Evolutionary conservation across 371 early-diverging fungal genomes (phyloP).

Genomic region (Lichtheimia corymbifera): DNA sequence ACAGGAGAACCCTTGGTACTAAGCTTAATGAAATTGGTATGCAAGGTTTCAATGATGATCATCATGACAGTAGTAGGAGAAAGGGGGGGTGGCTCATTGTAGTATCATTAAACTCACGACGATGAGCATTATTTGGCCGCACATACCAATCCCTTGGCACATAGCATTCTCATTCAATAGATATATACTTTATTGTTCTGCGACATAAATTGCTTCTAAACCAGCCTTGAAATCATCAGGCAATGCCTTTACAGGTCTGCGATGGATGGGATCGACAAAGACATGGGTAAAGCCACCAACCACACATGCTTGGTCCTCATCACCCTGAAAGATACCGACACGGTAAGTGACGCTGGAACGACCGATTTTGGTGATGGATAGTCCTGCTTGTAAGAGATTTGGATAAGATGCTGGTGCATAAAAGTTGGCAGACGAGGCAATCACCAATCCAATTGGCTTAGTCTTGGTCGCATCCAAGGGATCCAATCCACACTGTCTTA

Average conservation of each 20-base stretch:
- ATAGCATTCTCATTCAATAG: too few relatives aligned
- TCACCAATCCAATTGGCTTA: constrained; percentile 57
- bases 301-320: constrained; percentile 33
- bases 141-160: too few relatives aligned
- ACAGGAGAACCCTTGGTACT: too few relatives aligned
- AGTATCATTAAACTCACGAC: too few relatives aligned
- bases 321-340: constrained; percentile 60
- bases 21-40: too few relatives aligned
- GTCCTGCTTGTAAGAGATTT: constrained; percentile 52
- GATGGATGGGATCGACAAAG: constrained; percentile 38
- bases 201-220: constrained; percentile 11
- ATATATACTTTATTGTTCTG: too few relatives aligned
- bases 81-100: too few relatives aligned
- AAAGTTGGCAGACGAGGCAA: constrained; percentile 51
- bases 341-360: constrained; percentile 60
- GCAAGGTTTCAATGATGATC: too few relatives aligned
- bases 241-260: constrained; percentile 33
- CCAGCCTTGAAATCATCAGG: constrained; percentile 29
- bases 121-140: too few relatives aligned
- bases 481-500: constrained; percentile 48
- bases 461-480: constrained; percentile 31
- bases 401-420: constrained; percentile 58
- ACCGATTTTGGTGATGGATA: constrained; percentile 56
- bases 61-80: too few relatives aligned
- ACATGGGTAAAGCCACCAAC: constrained; percentile 53